Base-by-base conservation (phyloP, 139 green algal species). In the Picochlorum sp. region DNA sequence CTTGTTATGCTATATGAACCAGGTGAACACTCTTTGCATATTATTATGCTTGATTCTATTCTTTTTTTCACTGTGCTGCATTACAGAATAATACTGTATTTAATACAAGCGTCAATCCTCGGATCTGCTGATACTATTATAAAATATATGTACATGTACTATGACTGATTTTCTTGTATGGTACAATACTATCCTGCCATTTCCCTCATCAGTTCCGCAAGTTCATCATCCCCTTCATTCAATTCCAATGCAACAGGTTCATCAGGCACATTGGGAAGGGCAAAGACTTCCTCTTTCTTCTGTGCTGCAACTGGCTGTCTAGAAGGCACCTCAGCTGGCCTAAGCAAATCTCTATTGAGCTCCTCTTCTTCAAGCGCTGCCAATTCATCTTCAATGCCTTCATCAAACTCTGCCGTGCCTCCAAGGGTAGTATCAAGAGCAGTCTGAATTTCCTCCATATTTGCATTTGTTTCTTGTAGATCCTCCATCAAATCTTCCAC, bases 401-500 rank as follows among this genome's bases (percentile, higher is more conserved):
- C 88, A 55, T 87, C 82, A 54, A 90, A 81, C 43, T 95, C 87
- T 12, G 94, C 64, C 29, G 89, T 81, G 4, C 72, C 81, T 1
- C 67, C 78, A 28, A 68, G 31, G 26, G 87, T 87, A 14, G 86
- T 67, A 10, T 60, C 81, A 39, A 98, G 74, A 4, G 82, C 87
- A 36, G 96, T 80, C 58, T 96, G 79, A 55, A 99, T 90, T 55
- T 93, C 75, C 18, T 73, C 66, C 85, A 96, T 91, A 63, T 93
- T 78, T 50, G 97, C 87, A 2, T 74, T 85, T 26, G 84, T 74
- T 56, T 98, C 92, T 52, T 85, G 84, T 74, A 98, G 97, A 44
- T 95, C 88, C 47, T 97, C 92, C 63, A 96, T 77, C 32, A 90
- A 76, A 52, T 81, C 69, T 72, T 97, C 92, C 20, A 98, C 89